These are phyloP conservation scores for Vickermania spadyakhi DNA, from an alignment of 208 protist species.

Conservation along the genomic window DNA sequence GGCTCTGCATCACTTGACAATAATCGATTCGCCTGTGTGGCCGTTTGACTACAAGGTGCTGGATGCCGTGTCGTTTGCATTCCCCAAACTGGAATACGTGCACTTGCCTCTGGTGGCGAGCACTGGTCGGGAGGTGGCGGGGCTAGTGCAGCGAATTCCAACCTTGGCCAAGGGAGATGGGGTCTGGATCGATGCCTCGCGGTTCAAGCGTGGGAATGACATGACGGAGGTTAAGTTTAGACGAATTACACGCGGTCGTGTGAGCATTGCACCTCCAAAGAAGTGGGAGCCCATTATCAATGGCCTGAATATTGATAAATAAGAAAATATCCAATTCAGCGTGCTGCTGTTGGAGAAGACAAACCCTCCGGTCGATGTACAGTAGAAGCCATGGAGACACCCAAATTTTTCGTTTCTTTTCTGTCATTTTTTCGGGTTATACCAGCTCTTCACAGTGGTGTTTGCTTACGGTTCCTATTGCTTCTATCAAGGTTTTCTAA, in stretches of 20 bases:
- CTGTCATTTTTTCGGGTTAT: too few relatives aligned
- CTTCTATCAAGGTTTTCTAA: too few relatives aligned
- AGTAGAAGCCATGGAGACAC: too few relatives aligned
- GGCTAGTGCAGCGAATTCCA: neutral
- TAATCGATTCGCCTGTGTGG: slow-evolving; percentile 1
- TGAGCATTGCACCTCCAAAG: too few relatives aligned
- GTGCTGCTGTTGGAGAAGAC: too few relatives aligned
- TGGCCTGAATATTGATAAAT: too few relatives aligned
- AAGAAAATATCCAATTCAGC: too few relatives aligned
- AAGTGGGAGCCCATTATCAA: too few relatives aligned
- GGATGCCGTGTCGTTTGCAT: neutral
- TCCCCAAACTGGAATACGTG: neutral
- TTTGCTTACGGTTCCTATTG: too few relatives aligned
- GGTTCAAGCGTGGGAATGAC: neutral
- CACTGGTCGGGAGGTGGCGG: neutral
- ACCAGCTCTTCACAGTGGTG: too few relatives aligned
- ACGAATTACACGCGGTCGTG: neutral
- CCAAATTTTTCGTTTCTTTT: too few relatives aligned
- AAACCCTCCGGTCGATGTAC: too few relatives aligned
- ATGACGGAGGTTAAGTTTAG: neutral
- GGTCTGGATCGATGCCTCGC: neutral
- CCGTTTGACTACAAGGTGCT: neutral
- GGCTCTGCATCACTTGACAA: neutral
- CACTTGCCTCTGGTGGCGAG: neutral
- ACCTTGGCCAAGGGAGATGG: neutral